These are phyloP conservation scores for Tetrahymena malaccensis DNA, from an alignment of 73 alveolate genomes.

Conservation along the genomic window DNA sequence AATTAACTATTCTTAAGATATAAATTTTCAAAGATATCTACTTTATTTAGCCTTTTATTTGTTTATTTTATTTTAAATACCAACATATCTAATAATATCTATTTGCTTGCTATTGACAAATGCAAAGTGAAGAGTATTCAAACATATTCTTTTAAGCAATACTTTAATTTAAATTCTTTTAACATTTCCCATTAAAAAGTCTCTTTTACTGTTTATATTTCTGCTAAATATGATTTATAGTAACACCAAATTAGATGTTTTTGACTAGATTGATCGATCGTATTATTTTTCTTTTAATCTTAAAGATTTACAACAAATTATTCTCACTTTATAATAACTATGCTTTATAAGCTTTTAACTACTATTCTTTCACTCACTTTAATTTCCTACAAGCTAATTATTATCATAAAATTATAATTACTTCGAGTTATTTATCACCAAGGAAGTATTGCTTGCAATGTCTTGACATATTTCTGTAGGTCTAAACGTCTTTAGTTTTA, in stretches of 20 bases:
- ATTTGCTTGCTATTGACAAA: background rate
- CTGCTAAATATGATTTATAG: background rate
- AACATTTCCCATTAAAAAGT: background rate
- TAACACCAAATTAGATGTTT: background rate
- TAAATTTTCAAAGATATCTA: background rate
- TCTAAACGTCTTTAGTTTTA: background rate
- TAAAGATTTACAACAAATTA: background rate
- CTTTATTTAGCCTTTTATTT: background rate
- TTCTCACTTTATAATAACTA: background rate
- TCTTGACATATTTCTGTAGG: slow-evolving; percentile 41
- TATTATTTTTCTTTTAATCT: background rate
- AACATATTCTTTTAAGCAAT: too few relatives aligned
- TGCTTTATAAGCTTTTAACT: background rate
- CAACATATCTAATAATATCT: background rate
- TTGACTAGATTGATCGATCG: background rate
- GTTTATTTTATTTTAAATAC: background rate
- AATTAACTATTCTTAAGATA: background rate
- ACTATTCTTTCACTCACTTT: background rate
- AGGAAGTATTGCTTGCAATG: slow-evolving; percentile 40
- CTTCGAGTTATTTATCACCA: slow-evolving; percentile 33
- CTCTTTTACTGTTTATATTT: background rate
- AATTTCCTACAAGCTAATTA: background rate
- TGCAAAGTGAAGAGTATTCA: background rate
- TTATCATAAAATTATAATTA: background rate
- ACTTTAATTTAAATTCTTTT: background rate